Conservation (phyloP, 2,329 filamentous ascomycete species). For the Stylonectria norvegica region DNA sequence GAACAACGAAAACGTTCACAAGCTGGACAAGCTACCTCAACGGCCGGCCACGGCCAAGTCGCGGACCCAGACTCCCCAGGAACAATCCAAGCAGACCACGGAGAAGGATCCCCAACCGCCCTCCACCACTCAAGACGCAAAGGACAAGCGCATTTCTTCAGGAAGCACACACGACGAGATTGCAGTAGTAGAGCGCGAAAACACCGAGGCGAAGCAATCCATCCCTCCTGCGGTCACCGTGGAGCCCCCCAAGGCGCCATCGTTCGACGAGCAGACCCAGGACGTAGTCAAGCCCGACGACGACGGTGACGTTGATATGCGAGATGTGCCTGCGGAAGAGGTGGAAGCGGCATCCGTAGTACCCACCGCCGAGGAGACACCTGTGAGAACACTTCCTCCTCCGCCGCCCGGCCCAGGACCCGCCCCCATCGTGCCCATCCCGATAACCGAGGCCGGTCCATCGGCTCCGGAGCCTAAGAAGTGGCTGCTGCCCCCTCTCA, state of each 20-base stretch:
- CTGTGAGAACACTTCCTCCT: conserved; percentile 36
- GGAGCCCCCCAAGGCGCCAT: conserved; percentile 40
- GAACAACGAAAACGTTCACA: conserved; percentile 54
- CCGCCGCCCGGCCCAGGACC: conserved; percentile 47
- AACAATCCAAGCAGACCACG: conserved; percentile 43
- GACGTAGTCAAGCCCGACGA: conserved; percentile 38
- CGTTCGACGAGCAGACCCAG: conserved; percentile 23
- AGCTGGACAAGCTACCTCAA: conserved; percentile 55
- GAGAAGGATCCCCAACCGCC: conserved; percentile 48
- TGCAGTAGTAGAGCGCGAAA: conserved; percentile 39
- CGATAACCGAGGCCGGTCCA: conserved; percentile 38
- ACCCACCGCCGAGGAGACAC: conserved; percentile 36
- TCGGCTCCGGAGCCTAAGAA: conserved; percentile 48
- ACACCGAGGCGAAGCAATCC: conserved; percentile 47
- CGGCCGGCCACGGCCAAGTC: conserved; percentile 54
- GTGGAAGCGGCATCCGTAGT: conserved; percentile 43
- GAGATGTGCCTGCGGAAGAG: conserved; percentile 55
- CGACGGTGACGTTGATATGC: conserved; percentile 66
- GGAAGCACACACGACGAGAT: conserved; percentile 47
- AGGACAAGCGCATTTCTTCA: conserved; percentile 45
- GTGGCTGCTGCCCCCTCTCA: conserved; percentile 77
- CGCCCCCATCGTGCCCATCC: conserved; percentile 39
- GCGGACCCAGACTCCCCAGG: conserved; percentile 50
- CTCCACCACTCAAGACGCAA: conserved; percentile 35
- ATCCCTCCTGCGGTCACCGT: conserved; percentile 35